These are phyloP conservation scores for Puccinellia tenuiflora DNA, from an alignment of 176 grass and related monocot species.

Conservation along the genomic window DNA sequence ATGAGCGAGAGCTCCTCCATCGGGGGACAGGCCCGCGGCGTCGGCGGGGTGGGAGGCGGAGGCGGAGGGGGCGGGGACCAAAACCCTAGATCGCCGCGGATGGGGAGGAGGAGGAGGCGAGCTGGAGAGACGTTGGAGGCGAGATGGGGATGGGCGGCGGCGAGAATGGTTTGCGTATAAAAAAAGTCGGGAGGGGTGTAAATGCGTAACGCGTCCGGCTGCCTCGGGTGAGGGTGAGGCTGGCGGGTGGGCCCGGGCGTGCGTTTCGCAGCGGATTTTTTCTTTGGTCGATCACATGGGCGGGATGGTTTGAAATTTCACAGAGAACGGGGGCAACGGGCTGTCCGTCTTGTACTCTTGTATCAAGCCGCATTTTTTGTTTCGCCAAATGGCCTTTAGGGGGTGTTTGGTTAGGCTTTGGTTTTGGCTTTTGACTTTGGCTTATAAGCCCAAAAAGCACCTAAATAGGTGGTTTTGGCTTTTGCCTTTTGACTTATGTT, in stretches of 20 bases:
- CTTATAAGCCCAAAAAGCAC: too few species aligned
- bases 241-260: background rate
- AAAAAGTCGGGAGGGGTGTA: background rate
- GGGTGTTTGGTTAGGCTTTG: too few species aligned
- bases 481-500: too few species aligned
- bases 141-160: background rate
- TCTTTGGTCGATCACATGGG: background rate
- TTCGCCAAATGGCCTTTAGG: too few species aligned
- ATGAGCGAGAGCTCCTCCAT: conserved; percentile 75
- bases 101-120: background rate
- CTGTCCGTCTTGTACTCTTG: too few species aligned
- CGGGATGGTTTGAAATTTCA: conserved; percentile 48
- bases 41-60: background rate
- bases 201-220: background rate
- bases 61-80: background rate
- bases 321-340: background rate
- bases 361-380: too few species aligned
- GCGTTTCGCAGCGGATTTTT: background rate
- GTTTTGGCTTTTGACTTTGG: too few species aligned
- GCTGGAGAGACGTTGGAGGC: conserved; percentile 26
- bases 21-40: background rate
- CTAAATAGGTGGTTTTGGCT: too few species aligned
- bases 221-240: background rate
- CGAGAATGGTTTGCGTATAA: background rate
- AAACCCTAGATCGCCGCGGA: conserved; percentile 43